Conservation (phyloP, 176 grass and related monocot genomes). For the Puya raimondii region DNA sequence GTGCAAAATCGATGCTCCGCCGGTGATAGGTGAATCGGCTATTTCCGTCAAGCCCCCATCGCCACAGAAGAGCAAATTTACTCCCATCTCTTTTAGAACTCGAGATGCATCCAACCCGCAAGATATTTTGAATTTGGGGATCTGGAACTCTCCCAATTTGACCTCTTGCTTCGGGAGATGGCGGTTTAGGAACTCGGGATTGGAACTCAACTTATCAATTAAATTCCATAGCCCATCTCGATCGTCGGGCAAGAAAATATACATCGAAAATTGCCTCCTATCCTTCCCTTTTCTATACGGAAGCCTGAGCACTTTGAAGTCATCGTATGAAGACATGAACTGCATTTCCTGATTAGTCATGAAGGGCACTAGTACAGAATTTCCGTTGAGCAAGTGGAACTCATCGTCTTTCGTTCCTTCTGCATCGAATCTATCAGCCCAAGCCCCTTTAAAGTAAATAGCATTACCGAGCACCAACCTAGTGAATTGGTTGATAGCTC, state of each 20-base stretch:
- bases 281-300: constrained; percentile 21
- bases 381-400: constrained; percentile 38
- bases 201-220: constrained; percentile 30
- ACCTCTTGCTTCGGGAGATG: constrained; percentile 9
- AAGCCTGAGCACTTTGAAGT: constrained; percentile 47
- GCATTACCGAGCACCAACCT: constrained; percentile 43
- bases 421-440: constrained; percentile 44
- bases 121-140: constrained; percentile 57
- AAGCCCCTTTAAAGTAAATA: constrained; percentile 76
- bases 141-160: constrained; percentile 28
- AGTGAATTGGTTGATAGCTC: constrained; percentile 1
- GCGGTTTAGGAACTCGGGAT: constrained; percentile 18
- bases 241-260: constrained; percentile 42
- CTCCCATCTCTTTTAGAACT: constrained; percentile 24
- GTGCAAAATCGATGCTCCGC: constrained; percentile 30
- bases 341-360: constrained; percentile 39
- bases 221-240: constrained; percentile 30
- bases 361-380: constrained; percentile 29
- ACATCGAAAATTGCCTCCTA: constrained; percentile 40
- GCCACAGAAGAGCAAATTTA: constrained; percentile 28
- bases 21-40: background rate
- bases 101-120: constrained; percentile 19
- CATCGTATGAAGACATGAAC: constrained; percentile 23
- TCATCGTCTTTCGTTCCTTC: constrained; percentile 14
- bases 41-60: constrained; percentile 42